Conservation (phyloP, 1,284 basidiomycete species). For the Anthracocystis setariae region DNA sequence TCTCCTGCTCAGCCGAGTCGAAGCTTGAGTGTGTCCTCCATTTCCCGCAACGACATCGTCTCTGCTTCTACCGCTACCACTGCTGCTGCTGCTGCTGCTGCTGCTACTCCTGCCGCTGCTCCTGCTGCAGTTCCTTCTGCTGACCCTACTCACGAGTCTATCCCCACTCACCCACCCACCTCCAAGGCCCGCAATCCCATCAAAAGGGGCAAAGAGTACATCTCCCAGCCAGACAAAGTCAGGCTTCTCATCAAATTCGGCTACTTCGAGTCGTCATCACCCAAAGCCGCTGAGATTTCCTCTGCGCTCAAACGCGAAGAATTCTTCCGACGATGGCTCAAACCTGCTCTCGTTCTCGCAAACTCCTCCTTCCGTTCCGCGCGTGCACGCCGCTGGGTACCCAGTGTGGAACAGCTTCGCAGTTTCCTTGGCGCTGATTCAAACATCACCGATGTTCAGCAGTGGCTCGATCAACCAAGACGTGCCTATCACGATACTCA, state of each 20-base stretch:
- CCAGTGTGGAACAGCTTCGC: slow-evolving; percentile 17
- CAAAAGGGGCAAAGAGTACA: slow-evolving; percentile 1
- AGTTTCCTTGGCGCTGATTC: slow-evolving; percentile 5
- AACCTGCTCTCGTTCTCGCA: slow-evolving; percentile 19
- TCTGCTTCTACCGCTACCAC: not conserved
- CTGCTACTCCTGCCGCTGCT: not conserved
- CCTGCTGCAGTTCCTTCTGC: no score
- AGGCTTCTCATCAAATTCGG: slow-evolving; percentile 37
- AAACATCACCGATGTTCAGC: slow-evolving; percentile 18
- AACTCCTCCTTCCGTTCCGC: slow-evolving; percentile 43
- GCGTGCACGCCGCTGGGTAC: slow-evolving; percentile 47
- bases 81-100: slow-evolving; percentile 1
- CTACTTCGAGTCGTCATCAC: slow-evolving; percentile 22
- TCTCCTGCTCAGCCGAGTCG: slow-evolving; percentile 12
- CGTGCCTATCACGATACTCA: slow-evolving; percentile 23
- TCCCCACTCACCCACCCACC: no score
- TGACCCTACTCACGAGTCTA: no score
- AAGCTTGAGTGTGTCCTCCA: slow-evolving; percentile 9
- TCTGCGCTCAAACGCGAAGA: not conserved
- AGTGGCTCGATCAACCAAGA: slow-evolving; percentile 21
- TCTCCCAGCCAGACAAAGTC: slow-evolving; percentile 25
- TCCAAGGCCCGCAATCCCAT: no score
- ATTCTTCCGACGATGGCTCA: slow-evolving; percentile 24
- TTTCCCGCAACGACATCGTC: slow-evolving; percentile 6
- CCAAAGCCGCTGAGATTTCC: not conserved